phyloP scores from a whole-genome alignment of 495 filamentous ascomycete species.

The Neurospora sp. region DNA sequence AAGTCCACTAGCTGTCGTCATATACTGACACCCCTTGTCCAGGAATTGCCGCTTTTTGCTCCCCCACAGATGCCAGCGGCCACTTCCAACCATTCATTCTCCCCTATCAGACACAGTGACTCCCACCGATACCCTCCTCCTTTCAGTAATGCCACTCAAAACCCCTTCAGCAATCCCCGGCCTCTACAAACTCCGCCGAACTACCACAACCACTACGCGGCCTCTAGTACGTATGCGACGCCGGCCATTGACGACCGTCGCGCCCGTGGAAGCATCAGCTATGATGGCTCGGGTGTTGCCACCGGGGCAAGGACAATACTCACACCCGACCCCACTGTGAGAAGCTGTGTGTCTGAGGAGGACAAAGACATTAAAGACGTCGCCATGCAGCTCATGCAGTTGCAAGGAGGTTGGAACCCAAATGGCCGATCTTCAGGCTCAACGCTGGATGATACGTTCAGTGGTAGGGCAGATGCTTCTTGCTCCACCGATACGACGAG shows the following conservation, averaged over 20 bases:
- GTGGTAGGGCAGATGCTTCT: conserved; percentile 72
- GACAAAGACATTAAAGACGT: conserved; percentile 99
- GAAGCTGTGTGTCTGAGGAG: conserved; percentile 92
- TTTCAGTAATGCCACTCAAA: conserved; percentile 60
- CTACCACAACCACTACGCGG: conserved; percentile 45
- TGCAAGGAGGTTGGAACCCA: conserved; percentile 85
- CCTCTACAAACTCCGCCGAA: conserved; percentile 71
- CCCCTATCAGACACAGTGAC: conserved; percentile 68
- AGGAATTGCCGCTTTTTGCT: conserved; percentile 93
- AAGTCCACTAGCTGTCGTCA: not conserved
- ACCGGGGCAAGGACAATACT: conserved; percentile 54
- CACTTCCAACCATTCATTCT: conserved; percentile 83
- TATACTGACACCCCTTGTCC: conserved; percentile 10
- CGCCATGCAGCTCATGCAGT: conserved; percentile 86
- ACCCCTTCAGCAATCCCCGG: conserved; percentile 60
- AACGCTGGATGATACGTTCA: conserved; percentile 83
- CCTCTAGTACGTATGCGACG: conserved; percentile 40
- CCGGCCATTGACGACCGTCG: conserved; percentile 53
- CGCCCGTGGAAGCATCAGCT: conserved; percentile 51
- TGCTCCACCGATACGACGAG: conserved; percentile 78
- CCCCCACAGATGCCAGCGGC: conserved; percentile 85
- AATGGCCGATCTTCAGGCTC: conserved; percentile 88
- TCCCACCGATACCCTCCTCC: conserved; percentile 50
- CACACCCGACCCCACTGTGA: conserved; percentile 88
- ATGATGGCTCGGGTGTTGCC: conserved; percentile 25